Evolutionary conservation across 2,329 filamentous ascomycete genomes (phyloP).

Genomic region (Penicillium sp.): DNA sequence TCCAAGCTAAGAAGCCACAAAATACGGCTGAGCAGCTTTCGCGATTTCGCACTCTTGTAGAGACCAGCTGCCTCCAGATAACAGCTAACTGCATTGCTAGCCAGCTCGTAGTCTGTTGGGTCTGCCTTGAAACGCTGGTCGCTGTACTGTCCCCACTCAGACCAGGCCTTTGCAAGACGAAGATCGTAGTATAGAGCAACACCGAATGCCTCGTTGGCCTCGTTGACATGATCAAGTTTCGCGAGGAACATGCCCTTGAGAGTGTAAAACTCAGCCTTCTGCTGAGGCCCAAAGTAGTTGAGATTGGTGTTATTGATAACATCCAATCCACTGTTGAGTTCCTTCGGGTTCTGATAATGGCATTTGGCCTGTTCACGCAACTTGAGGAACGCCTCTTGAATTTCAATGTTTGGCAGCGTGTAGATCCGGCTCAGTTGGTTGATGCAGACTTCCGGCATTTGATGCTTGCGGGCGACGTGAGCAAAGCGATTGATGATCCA

Average conservation of each 20-base stretch:
- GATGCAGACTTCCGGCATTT: slow-evolving; percentile 94
- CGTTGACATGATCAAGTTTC: slow-evolving; percentile 84
- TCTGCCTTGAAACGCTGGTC: slow-evolving; percentile 95
- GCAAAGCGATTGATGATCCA: slow-evolving; percentile 99
- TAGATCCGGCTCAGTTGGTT: slow-evolving; percentile 97
- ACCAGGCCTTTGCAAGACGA: slow-evolving; percentile 94
- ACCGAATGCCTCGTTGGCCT: slow-evolving; percentile 91
- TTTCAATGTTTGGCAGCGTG: slow-evolving; percentile 97
- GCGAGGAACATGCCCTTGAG: slow-evolving; percentile 99
- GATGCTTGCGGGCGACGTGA: slow-evolving; percentile 95
- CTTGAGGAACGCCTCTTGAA: slow-evolving; percentile 98
- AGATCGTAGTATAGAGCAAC: slow-evolving; percentile 96
- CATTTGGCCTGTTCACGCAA: slow-evolving; percentile 98
- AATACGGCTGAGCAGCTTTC: slow-evolving; percentile 89
- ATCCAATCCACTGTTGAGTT: slow-evolving; percentile 88
- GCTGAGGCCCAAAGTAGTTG: slow-evolving; percentile 92
- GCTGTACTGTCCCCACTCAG: slow-evolving; percentile 98
- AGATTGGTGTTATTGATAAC: slow-evolving; percentile 99
- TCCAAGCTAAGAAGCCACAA: slow-evolving; percentile 95
- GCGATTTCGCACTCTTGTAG: slow-evolving; percentile 95
- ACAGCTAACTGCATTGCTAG: slow-evolving; percentile 88
- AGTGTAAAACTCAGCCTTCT: slow-evolving; percentile 99
- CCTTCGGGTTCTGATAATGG: slow-evolving; percentile 92
- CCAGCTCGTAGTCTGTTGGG: slow-evolving; percentile 74
- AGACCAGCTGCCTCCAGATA: slow-evolving; percentile 94